phyloP scores from a whole-genome alignment of 176 grass and related monocot genomes.

The Oryza officinalis region DNA sequence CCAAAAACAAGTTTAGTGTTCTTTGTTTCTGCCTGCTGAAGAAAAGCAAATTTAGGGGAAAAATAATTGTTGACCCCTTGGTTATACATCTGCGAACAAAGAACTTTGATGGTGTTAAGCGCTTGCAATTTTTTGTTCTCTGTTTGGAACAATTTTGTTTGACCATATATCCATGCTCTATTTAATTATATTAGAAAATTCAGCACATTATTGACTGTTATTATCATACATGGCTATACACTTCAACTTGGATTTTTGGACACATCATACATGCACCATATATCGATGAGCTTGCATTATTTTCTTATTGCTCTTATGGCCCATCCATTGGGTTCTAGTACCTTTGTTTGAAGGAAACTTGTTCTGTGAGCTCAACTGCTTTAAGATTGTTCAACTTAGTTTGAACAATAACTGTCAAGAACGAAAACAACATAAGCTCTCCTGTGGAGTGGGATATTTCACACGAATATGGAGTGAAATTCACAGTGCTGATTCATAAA shows the following conservation, averaged over 20 bases:
- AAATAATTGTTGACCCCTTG: neutral
- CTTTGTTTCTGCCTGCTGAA: neutral
- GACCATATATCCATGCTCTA: neutral
- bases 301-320: neutral
- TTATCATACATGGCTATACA: neutral
- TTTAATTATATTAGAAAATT: constrained; percentile 15
- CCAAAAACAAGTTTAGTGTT: neutral
- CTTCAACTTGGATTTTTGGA: constrained; percentile 3
- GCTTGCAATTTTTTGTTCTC: neutral
- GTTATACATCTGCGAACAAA: neutral
- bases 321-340: neutral
- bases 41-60: neutral
- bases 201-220: neutral
- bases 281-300: neutral
- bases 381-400: neutral
- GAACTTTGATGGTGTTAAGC: neutral
- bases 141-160: neutral
- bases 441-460: neutral
- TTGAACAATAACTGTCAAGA: neutral
- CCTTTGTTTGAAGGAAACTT: neutral
- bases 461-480: neutral
- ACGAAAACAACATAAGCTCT: neutral
- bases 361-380: constrained; percentile 3
- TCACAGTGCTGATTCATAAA: neutral
- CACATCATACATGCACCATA: neutral